These are phyloP conservation scores for Panicum hallii DNA, from an alignment of 202 grass and related monocot genomes.

Conservation along the genomic window DNA sequence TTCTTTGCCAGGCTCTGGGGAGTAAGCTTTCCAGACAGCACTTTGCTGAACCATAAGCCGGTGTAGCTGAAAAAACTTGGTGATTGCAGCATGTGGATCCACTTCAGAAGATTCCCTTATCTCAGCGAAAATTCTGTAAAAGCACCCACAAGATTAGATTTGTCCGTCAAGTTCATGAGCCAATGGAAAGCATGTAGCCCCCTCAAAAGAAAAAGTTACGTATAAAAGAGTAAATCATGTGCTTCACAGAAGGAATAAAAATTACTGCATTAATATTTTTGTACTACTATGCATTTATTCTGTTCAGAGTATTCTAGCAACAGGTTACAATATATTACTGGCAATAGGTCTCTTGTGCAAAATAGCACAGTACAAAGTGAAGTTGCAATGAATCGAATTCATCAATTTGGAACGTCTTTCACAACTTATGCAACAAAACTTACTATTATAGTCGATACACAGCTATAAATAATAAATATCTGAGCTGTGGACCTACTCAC, in stretches of 20 bases:
- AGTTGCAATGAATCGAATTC: neutral
- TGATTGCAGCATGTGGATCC: constrained; percentile 67
- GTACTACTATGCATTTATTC: neutral
- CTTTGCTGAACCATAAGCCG: constrained; percentile 76
- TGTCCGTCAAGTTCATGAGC: neutral
- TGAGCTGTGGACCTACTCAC: constrained; percentile 53
- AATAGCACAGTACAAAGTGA: neutral
- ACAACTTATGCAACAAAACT: constrained; percentile 1
- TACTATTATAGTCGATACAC: neutral
- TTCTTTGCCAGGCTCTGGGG: constrained; percentile 54
- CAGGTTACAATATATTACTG: neutral
- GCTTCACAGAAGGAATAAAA: constrained; percentile 26
- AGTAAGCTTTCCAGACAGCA: constrained; percentile 62
- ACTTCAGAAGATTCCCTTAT: constrained; percentile 61
- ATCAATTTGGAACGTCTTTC: neutral
- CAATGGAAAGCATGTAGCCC: neutral
- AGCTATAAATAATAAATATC: neutral
- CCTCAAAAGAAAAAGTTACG: neutral
- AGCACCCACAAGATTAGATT: constrained; percentile 10
- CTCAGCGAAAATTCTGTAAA: constrained; percentile 84
- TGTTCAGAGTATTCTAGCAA: neutral
- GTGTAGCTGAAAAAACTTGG: constrained; percentile 88
- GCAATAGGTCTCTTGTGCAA: neutral
- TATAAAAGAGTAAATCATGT: neutral
- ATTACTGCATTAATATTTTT: neutral